These are phyloP conservation scores for Botrytis pseudocinerea DNA, from an alignment of 2,329 filamentous ascomycete genomes.

Conservation along the genomic window DNA sequence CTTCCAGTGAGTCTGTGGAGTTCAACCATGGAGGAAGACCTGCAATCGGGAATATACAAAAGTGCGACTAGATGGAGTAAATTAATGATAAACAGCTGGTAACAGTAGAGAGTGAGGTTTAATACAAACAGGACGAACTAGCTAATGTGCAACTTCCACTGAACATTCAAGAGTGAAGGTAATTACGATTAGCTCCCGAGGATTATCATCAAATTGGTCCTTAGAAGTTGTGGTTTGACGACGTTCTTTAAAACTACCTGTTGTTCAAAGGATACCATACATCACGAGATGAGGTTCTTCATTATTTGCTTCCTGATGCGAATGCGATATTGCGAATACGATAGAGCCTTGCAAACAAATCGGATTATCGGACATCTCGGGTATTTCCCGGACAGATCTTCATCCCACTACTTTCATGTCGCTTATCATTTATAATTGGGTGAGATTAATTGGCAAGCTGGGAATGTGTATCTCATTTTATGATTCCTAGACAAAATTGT, in stretches of 20 bases:
- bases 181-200: neutral
- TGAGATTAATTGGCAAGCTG: neutral
- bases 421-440: neutral
- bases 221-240: neutral
- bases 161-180: neutral
- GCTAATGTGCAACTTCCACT: neutral
- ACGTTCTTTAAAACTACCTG: neutral
- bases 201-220: neutral
- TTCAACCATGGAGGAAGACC: neutral
- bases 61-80: neutral
- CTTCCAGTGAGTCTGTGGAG: neutral
- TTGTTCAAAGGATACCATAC: neutral
- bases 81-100: neutral
- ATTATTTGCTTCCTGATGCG: neutral
- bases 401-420: neutral
- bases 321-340: neutral
- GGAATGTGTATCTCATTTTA: neutral
- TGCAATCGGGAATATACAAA: neutral
- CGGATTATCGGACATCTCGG: conserved; percentile 1
- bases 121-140: neutral
- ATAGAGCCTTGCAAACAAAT: neutral
- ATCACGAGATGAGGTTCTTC: neutral
- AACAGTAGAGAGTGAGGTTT: neutral
- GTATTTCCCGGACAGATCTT: neutral
- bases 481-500: neutral